Conservation (phyloP, 75 land plant genomes). For the Picea sitchensis region DNA sequence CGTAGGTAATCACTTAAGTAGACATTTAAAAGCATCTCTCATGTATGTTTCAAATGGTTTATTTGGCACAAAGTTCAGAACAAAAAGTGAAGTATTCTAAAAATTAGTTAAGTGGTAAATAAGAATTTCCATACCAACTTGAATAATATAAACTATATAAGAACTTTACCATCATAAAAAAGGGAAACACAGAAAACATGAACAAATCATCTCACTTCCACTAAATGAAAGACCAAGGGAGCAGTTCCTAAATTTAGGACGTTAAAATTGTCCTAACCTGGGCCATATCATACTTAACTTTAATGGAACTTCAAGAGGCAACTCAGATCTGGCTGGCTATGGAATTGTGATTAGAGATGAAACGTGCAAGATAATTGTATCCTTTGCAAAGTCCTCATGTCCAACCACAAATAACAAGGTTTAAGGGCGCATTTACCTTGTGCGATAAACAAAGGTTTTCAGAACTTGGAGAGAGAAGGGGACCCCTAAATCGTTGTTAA, state of each 20-base stretch:
- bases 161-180: not conserved
- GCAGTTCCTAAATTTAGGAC: not conserved
- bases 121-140: not conserved
- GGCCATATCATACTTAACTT: no score
- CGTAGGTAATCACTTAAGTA: not conserved
- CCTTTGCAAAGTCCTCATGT: no score
- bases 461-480: no score
- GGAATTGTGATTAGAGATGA: no score
- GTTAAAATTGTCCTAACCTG: not conserved
- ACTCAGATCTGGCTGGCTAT: no score
- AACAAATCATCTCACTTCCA: not conserved
- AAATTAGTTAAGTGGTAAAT: not conserved
- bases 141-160: not conserved
- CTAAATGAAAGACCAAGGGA: not conserved
- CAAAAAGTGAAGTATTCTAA: not conserved
- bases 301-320: no score
- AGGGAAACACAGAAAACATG: not conserved
- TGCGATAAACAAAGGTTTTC: no score
- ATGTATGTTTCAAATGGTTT: not conserved
- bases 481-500: no score
- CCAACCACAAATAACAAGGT: no score
- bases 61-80: not conserved
- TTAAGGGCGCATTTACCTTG: no score
- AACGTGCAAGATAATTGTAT: no score
- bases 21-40: not conserved